phyloP scores from a whole-genome alignment of 768 basidiomycete species.

The Hydnomerulius pinastri region DNA sequence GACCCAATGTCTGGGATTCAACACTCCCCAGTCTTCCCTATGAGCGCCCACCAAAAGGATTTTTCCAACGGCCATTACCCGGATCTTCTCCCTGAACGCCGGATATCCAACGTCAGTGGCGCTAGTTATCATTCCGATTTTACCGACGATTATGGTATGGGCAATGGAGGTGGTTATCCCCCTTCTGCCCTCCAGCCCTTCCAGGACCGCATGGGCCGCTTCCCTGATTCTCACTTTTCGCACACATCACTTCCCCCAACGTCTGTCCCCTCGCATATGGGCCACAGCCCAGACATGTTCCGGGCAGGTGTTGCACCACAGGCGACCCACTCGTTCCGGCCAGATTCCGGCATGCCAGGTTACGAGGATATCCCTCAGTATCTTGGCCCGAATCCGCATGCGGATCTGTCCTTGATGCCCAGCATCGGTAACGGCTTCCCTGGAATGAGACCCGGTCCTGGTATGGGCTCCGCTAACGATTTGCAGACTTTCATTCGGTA shows the following conservation, averaged over 20 bases:
- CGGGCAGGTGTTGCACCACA: slow-evolving; percentile 67
- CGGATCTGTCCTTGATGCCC: slow-evolving; percentile 63
- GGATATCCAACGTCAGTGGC: slow-evolving; percentile 46
- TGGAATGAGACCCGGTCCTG: slow-evolving; percentile 61
- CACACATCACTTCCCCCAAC: slow-evolving; percentile 42
- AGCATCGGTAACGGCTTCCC: slow-evolving; percentile 62
- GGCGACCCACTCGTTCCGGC: slow-evolving; percentile 63
- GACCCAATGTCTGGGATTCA: slow-evolving; percentile 63
- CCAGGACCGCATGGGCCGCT: slow-evolving; percentile 58
- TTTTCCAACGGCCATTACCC: slow-evolving; percentile 55
- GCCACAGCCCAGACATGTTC: slow-evolving; percentile 56
- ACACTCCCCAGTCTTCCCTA: slow-evolving; percentile 53
- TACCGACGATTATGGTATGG: slow-evolving; percentile 62
- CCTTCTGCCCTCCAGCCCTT: slow-evolving; percentile 57
- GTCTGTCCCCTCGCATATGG: slow-evolving; percentile 51
- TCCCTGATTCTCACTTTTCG: slow-evolving; percentile 54
- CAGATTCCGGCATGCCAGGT: slow-evolving; percentile 48
- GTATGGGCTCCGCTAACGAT: slow-evolving; percentile 66
- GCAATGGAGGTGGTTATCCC: slow-evolving; percentile 46
- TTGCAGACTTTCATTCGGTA: slow-evolving; percentile 82
- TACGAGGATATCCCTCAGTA: slow-evolving; percentile 66
- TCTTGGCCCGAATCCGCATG: slow-evolving; percentile 49
- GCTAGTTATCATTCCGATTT: slow-evolving; percentile 59
- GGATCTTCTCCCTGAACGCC: slow-evolving; percentile 63
- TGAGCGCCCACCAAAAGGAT: slow-evolving; percentile 49